These are phyloP conservation scores for Moniliella sp. DNA, from an alignment of 1,284 basidiomycete genomes.

Conservation along the genomic window DNA sequence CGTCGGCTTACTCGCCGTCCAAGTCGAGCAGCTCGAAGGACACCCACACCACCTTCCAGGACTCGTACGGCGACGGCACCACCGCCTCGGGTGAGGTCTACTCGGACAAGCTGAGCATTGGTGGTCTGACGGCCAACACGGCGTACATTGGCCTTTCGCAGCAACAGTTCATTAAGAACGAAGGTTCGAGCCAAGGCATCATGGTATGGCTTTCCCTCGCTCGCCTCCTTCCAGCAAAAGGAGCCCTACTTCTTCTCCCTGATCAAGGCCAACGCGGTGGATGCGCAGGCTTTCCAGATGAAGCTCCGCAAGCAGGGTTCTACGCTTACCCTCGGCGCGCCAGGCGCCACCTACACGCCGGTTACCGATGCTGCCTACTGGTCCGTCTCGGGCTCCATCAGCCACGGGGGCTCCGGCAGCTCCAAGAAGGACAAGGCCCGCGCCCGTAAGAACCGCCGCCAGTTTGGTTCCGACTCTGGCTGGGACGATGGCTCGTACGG, in stretches of 20 bases:
- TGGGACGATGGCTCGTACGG: no score
- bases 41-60: neutral
- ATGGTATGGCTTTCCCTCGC: constrained; percentile 11
- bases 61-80: constrained; percentile 38
- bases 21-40: neutral
- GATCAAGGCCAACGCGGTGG: constrained; percentile 2
- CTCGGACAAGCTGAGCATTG: constrained; percentile 39
- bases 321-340: constrained; percentile 42
- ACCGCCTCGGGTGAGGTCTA: constrained; percentile 41
- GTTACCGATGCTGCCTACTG: constrained; percentile 8
- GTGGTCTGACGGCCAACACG: constrained; percentile 24
- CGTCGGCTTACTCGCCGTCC: constrained; percentile 1
- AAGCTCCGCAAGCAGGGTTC: constrained; percentile 40
- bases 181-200: constrained; percentile 28
- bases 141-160: constrained; percentile 34
- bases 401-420: no score
- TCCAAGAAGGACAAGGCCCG: no score
- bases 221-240: neutral
- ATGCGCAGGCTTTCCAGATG: constrained; percentile 40
- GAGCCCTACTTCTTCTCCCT: neutral
- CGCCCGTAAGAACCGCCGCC: no score
- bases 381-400: no score
- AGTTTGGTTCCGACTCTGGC: no score
- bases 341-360: constrained; percentile 17
- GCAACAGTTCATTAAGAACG: constrained; percentile 14